Evolutionary conservation across 2,329 filamentous ascomycete genomes (phyloP).

Genomic region (Knoxdaviesia capensis): DNA sequence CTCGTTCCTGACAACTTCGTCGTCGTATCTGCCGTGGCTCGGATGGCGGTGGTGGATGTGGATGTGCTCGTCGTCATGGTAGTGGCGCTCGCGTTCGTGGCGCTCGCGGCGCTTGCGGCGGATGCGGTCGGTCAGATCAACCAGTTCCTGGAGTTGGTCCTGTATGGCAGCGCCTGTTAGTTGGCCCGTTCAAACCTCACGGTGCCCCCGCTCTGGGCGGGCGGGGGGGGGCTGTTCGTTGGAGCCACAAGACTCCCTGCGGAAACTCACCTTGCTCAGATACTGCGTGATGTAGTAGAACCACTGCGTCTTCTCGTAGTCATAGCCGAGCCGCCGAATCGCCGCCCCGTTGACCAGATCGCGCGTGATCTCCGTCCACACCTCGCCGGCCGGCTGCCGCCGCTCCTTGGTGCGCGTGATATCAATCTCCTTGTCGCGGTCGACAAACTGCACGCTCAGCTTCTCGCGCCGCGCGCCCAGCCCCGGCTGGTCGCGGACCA

Average conservation of each 20-base stretch:
- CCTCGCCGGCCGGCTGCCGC: conserved; percentile 29
- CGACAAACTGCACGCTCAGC: conserved; percentile 25
- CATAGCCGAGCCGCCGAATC: conserved; percentile 65
- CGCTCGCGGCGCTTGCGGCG: not conserved
- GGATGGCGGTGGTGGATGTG: too few species aligned
- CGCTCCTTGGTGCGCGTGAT: conserved; percentile 35
- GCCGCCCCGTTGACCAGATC: conserved; percentile 76
- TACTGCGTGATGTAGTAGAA: conserved; percentile 93
- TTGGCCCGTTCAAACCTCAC: too few species aligned
- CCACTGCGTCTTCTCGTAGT: conserved; percentile 72
- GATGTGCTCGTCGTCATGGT: not conserved
- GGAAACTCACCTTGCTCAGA: conserved; percentile 20
- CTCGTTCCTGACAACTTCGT: not conserved
- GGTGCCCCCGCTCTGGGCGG: too few species aligned
- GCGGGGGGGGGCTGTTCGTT: too few species aligned
- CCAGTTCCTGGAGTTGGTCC: conserved; percentile 1
- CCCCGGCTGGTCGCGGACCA: not conserved
- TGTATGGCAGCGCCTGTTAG: not conserved
- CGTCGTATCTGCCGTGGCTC: not conserved
- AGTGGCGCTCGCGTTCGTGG: not conserved
- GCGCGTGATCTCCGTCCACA: conserved; percentile 97
- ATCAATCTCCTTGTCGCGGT: conserved; percentile 26
- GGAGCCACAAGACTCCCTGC: too few species aligned
- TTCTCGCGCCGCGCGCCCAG: conserved; percentile 14
- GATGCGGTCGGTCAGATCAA: conserved; percentile 1